Evolutionary conservation across 345 rosid genomes (phyloP).

Genomic region (Melaleuca quinquenervia): DNA sequence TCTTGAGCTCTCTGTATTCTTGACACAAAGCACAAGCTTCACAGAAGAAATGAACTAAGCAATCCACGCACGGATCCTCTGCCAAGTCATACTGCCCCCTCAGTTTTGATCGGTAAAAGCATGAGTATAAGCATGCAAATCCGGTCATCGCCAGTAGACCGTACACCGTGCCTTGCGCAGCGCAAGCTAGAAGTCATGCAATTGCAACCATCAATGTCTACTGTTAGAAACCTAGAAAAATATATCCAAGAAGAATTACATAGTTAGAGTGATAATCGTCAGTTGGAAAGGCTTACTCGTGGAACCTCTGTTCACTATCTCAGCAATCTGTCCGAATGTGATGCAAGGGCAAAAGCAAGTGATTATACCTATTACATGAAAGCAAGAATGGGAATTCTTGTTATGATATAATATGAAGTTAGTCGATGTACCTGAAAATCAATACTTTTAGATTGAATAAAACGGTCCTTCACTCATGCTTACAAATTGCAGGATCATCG

Average conservation of each 20-base stretch:
- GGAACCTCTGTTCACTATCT: slow-evolving; percentile 29
- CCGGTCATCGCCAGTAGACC: slow-evolving; percentile 24
- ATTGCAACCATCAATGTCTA: not conserved
- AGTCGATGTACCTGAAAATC: not conserved
- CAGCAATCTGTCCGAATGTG: slow-evolving; percentile 41
- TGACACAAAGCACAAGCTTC: slow-evolving; percentile 40
- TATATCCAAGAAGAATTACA: not conserved
- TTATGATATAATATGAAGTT: not conserved
- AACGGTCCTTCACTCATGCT: not conserved
- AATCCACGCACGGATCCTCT: slow-evolving; percentile 39
- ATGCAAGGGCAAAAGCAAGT: slow-evolving; percentile 35
- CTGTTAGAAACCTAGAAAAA: not conserved
- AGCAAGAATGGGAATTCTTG: not conserved
- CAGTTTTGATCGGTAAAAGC: slow-evolving; percentile 26
- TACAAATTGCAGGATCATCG: slow-evolving; percentile 27
- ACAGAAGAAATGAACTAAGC: slow-evolving; percentile 38
- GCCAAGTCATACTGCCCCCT: slow-evolving; percentile 36
- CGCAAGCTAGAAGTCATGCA: slow-evolving; percentile 12
- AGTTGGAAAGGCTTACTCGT: slow-evolving; percentile 11
- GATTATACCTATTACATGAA: slow-evolving; percentile 5
- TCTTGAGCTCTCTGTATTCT: slow-evolving; percentile 37
- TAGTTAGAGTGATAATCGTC: not conserved
- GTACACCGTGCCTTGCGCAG: slow-evolving; percentile 25
- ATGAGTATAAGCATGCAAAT: slow-evolving; percentile 26
- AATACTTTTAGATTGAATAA: not conserved